phyloP scores from a whole-genome alignment of 2,329 filamentous ascomycete genomes.

The Colletotrichum paranaense region DNA sequence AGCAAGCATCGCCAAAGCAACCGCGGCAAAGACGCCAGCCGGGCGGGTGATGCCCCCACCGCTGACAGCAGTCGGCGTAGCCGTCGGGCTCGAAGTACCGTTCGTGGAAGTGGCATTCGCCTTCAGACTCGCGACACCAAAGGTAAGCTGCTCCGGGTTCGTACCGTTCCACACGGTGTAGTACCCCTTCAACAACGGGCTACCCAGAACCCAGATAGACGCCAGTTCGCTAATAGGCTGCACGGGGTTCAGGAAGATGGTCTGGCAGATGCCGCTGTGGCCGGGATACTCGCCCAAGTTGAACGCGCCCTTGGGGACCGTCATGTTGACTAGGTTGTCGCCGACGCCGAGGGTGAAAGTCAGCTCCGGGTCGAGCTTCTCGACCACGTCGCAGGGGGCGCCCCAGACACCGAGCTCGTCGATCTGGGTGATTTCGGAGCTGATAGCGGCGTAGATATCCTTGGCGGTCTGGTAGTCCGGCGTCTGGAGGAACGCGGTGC shows the following conservation, averaged over 20 bases:
- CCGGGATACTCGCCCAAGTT: conserved; percentile 46
- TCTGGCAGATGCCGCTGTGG: background rate
- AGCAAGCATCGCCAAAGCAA: background rate
- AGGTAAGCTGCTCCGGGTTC: background rate
- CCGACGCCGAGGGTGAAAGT: conserved; percentile 44
- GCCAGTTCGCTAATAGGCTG: background rate
- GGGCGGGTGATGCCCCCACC: background rate
- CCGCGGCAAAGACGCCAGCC: background rate
- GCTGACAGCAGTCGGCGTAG: background rate
- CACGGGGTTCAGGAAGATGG: background rate
- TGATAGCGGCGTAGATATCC: conserved; percentile 45
- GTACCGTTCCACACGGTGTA: background rate
- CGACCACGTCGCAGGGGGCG: conserved; percentile 44
- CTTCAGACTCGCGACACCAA: background rate
- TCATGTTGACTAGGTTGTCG: conserved; percentile 40
- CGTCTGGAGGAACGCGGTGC: conserved; percentile 45
- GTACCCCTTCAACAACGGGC: background rate
- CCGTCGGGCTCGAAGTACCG: background rate
- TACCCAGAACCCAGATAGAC: background rate
- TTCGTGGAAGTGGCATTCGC: background rate
- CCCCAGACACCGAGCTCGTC: conserved; percentile 47
- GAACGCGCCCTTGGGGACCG: conserved; percentile 43
- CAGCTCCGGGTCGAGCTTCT: conserved; percentile 42
- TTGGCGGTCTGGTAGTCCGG: conserved; percentile 43
- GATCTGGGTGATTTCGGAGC: conserved; percentile 43